These are phyloP conservation scores for Musa schizocarpa DNA, from an alignment of 176 grass and related monocot species.

Conservation along the genomic window DNA sequence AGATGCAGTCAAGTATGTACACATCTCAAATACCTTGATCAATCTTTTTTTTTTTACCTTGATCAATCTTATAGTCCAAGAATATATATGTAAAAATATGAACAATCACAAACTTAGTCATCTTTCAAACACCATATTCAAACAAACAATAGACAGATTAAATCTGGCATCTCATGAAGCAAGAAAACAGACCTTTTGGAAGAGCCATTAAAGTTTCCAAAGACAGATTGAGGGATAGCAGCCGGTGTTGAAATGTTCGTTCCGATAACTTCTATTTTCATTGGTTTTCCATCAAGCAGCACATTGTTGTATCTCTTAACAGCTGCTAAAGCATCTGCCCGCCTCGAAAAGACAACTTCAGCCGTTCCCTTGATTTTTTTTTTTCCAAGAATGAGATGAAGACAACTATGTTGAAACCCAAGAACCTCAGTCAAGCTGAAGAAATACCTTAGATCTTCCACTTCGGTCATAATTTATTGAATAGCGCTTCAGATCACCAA, in stretches of 20 bases:
- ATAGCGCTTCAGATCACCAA: slow-evolving; percentile 78
- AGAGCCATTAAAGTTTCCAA: slow-evolving; percentile 11
- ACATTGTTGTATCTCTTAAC: slow-evolving; percentile 74
- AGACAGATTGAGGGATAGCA: slow-evolving; percentile 16
- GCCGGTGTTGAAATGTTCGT: slow-evolving; percentile 40
- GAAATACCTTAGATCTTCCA: slow-evolving; percentile 61
- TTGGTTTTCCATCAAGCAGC: slow-evolving; percentile 80
- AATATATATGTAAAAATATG: too few relatives aligned
- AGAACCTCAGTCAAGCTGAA: background rate
- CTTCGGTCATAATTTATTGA: slow-evolving; percentile 79
- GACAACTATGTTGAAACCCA: background rate
- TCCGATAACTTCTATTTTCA: slow-evolving; percentile 76
- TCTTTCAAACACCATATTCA: too few relatives aligned
- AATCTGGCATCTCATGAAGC: background rate
- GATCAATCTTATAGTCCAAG: too few relatives aligned
- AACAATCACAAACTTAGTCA: too few relatives aligned
- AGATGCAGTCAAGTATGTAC: too few relatives aligned
- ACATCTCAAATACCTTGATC: too few relatives aligned
- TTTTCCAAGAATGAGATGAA: background rate
- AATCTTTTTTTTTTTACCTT: too few relatives aligned
- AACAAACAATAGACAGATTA: too few relatives aligned
- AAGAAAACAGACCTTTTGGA: slow-evolving; percentile 29
- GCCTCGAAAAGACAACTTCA: slow-evolving; percentile 80
- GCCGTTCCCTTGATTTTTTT: slow-evolving; percentile 47
- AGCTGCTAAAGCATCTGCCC: slow-evolving; percentile 67